Percentiles rank a stretch among this genome's conserved stretches.
phyloP scores from a whole-genome alignment of 208 protist species.

The Wallacemonas sp. region DNA sequence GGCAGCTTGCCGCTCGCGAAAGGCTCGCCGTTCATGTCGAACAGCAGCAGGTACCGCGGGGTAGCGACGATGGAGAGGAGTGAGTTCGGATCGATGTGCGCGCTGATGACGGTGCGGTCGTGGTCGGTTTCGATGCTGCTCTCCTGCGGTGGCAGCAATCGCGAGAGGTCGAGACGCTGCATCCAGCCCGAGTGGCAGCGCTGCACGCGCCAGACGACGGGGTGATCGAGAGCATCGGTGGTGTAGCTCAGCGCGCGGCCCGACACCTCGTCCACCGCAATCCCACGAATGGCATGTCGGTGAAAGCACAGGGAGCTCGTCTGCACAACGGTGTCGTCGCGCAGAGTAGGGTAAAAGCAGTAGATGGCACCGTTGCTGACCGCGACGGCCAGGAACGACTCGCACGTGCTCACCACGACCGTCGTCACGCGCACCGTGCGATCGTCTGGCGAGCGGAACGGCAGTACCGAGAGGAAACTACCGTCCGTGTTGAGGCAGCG shows the following conservation, averaged over 20 bases:
- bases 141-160: slow-evolving; percentile 22
- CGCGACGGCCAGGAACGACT: slow-evolving; percentile 67
- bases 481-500: slow-evolving; percentile 50
- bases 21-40: slow-evolving; percentile 71
- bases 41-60: slow-evolving; percentile 61
- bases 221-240: slow-evolving; percentile 43
- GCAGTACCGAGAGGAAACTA: slow-evolving; percentile 54
- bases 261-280: slow-evolving; percentile 38
- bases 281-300: slow-evolving; percentile 56
- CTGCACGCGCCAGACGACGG: slow-evolving; percentile 81
- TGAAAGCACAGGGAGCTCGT: slow-evolving; percentile 66
- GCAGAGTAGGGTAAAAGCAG: slow-evolving; percentile 57
- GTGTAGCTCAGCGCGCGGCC: slow-evolving; percentile 74
- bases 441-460: slow-evolving; percentile 46
- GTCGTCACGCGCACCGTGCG: slow-evolving; percentile 55
- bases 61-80: slow-evolving; percentile 62
- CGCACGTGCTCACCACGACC: slow-evolving; percentile 54
- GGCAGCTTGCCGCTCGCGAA: slow-evolving; percentile 62
- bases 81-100: slow-evolving; percentile 40
- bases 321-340: slow-evolving; percentile 26
- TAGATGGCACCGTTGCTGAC: slow-evolving; percentile 67
- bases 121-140: neutral
- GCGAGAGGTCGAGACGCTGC: slow-evolving; percentile 35
- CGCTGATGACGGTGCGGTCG: slow-evolving; percentile 47
- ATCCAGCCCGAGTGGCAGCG: slow-evolving; percentile 44